Base-by-base conservation (phyloP, 1,139 yeast genomes). In the Blastobotrys petasosporus region DNA sequence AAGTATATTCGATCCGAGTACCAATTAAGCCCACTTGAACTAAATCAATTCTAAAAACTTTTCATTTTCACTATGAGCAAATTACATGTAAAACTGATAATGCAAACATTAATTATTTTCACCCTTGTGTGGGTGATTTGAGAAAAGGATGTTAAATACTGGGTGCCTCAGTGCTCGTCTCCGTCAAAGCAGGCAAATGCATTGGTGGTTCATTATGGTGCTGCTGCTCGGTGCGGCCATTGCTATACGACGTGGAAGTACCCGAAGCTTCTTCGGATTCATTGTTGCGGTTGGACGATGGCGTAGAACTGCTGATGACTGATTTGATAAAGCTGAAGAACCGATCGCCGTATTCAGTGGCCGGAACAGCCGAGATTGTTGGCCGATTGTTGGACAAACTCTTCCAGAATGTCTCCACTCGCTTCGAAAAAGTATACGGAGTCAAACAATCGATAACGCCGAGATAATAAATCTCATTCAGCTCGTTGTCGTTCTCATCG, bases 361-460 rank as follows among this genome's bases (percentile, higher is more conserved):
- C 90, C 0, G 98, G 98, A 8, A 94, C 74, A 0, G 98, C 95
- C 53, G 95, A 85, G 4, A 92, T 82, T 2, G 83, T 75, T 38
- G 74, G 73, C 49, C 90, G 70, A 31, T 80, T 75, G 60, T 87
- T 87, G 33, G 78, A 76, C 34, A 94, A 58, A 8, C 85, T 74
- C 63, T 96, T 75, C 81, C 90, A 85, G 55, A 86, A 78, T 0
- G 98, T 92, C 62, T 94, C 99, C 40, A 88, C 63, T 51, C 77
- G 75, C 62, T 94, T 94, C 56, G 79, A 68, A 23, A 82, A 65
- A 1, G 88, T 83, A 61, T 94, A 94, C 50, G 82, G 79, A 0
- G 98, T 94, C 54, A 94, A 70, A 65, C 95, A 90, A 62, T 94
- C 99, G 58, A 94, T 94, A 40, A 94, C 82, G 11, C 98, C 98